phyloP scores from a whole-genome alignment of 495 filamentous ascomycete species.

The Neurospora sp. region DNA sequence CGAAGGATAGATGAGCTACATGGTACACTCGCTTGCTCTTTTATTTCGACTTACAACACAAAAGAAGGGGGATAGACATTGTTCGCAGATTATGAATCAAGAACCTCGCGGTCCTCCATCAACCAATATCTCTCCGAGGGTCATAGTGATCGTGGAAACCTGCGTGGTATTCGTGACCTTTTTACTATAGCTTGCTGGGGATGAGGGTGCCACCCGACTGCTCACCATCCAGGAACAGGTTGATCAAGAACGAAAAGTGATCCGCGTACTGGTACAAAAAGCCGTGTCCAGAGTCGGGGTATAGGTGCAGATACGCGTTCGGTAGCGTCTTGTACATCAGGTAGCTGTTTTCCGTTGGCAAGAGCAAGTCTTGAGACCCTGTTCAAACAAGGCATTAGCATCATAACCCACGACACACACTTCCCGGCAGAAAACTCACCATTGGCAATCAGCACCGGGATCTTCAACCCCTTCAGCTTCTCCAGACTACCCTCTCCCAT shows the following conservation, averaged over 20 bases:
- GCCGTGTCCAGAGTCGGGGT: slow-evolving; percentile 19
- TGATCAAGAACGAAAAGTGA: slow-evolving; percentile 12
- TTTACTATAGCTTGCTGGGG: not conserved
- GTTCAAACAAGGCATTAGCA: not conserved
- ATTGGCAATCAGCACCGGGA: slow-evolving; percentile 25
- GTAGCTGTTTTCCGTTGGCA: slow-evolving; percentile 15
- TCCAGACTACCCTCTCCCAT: slow-evolving; percentile 16
- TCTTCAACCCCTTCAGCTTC: slow-evolving; percentile 17
- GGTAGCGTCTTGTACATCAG: slow-evolving; percentile 8
- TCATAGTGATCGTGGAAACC: not conserved
- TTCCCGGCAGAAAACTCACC: slow-evolving; percentile 9
- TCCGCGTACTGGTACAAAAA: slow-evolving; percentile 19
- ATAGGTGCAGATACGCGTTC: slow-evolving; percentile 16
- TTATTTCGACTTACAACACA: not conserved
- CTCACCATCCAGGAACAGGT: slow-evolving; percentile 9
- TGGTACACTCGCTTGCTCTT: not conserved
- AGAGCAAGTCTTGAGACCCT: slow-evolving; percentile 16
- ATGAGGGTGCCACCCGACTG: not conserved
- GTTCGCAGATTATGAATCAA: not conserved
- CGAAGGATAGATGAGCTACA: not conserved
- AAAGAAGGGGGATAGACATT: not conserved
- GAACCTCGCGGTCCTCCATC: not conserved
- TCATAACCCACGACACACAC: not conserved
- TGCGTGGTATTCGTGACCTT: not conserved
- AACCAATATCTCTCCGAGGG: not conserved